phyloP scores from a whole-genome alignment of 1,284 basidiomycete species.

The Ganoderma leucocontextum region DNA sequence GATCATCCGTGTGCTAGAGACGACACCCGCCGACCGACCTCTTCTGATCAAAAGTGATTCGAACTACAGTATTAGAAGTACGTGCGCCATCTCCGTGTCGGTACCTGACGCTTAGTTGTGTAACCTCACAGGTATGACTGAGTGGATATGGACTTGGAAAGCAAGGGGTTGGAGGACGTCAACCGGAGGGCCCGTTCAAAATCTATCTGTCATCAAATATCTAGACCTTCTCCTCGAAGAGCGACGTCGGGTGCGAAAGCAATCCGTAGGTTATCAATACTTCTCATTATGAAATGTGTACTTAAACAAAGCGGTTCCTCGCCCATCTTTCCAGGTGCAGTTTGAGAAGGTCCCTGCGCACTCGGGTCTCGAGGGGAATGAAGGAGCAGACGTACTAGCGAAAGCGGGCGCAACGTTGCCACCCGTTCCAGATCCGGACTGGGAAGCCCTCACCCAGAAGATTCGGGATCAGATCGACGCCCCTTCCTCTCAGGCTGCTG shows the following conservation, averaged over 20 bases:
- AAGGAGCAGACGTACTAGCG: constrained; percentile 77
- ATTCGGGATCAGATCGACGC: constrained; percentile 14
- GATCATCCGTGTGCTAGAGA: constrained; percentile 77
- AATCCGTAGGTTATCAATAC: constrained; percentile 35
- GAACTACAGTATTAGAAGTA: constrained; percentile 79
- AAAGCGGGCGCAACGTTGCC: constrained; percentile 58
- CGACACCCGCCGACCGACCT: constrained; percentile 59
- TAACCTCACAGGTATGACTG: constrained; percentile 56
- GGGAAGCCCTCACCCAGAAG: constrained; percentile 46
- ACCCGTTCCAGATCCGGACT: constrained; percentile 58
- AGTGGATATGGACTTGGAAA: constrained; percentile 72
- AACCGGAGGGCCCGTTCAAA: constrained; percentile 66
- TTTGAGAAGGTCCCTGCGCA: constrained; percentile 79
- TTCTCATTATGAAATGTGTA: neutral
- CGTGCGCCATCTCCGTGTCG: constrained; percentile 17
- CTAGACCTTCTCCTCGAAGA: constrained; percentile 58
- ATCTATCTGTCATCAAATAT: constrained; percentile 69
- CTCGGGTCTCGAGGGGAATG: constrained; percentile 75
- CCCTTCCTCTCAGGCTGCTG: neutral
- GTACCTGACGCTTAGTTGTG: neutral
- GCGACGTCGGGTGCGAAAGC: constrained; percentile 54
- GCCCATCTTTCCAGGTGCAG: constrained; percentile 44
- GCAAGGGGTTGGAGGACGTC: constrained; percentile 57
- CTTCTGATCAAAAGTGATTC: constrained; percentile 82
- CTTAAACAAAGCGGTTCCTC: too few relatives aligned